Evolutionary conservation across 805 yeast species (phyloP), one percentile per base, ranked within the genome.

Genomic region (Schwanniomyces vanrijiae): DNA sequence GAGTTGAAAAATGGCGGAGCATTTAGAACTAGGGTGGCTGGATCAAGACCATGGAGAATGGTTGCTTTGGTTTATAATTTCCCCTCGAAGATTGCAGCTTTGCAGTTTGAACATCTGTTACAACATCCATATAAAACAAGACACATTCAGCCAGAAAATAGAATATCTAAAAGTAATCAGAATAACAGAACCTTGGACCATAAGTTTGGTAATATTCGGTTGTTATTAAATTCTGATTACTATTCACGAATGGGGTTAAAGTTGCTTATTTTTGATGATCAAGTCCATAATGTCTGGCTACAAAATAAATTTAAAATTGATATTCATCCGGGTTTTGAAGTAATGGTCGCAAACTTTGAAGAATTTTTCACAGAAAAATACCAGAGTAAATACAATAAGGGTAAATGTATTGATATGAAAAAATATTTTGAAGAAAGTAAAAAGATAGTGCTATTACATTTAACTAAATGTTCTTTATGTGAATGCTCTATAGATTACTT

Each of bases 51-150:
- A 0, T 88, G 96, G 96, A 78, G 75, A 47, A 81, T 85, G 84
- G 61, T 76, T 0, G 50, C 80, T 45, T 55, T 83, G 2, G 86
- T 89, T 0, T 71, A 84, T 56, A 90, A 91, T 2, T 88, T 89
- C 58, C 89, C 89, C 0, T 80, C 82, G 5, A 81, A 80, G 50
- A 71, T 83, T 2, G 65, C 84, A 2, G 95, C 95, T 0, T 64
- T 89, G 43, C 91, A 65, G 62, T 88, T 88, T 63, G 96, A 89
- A 57, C 90, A 86, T 64, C 91, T 95, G 1, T 84, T 88, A 81
- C 96, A 88, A 55, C 94, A 88, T 61, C 71, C 84, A 1, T 73
- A 83, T 51, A 73, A 71, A 43, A 84, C 95, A 0, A 68, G 90
- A 33, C 88, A 82, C 57, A 80, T 88, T 3, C 58, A 64, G 1